Evolutionary conservation across 805 yeast species (phyloP), one percentile per base, ranked within the genome.

Genomic region (Torulaspora delbrueckii): DNA sequence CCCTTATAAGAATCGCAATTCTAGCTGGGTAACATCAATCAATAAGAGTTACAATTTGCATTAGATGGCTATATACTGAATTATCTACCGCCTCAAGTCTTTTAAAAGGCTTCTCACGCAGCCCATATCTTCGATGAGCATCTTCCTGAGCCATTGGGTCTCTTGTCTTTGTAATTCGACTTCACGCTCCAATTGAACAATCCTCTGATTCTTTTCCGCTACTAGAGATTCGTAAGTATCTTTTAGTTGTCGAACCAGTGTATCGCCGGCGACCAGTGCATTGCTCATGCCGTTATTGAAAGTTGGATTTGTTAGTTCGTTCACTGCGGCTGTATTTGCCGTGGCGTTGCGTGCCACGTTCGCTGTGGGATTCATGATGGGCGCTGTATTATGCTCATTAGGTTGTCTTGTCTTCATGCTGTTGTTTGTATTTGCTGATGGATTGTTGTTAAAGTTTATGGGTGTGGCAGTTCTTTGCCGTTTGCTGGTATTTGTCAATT

Each of bases 121-220:
- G 4, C 66, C 67, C 66, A 65, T 58, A 40, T 65, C 69, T 43
- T 65, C 69, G 30, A 63, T 60, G 22, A 65, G 48, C 65, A 65
- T 59, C 42, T 65, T 65, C 36, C 66, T 58, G 32, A 65, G 45
- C 69, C 69, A 65, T 33, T 56, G 58, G 1, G 65, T 62, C 41
- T 65, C 68, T 46, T 59, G 63, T 41, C 66, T 53, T 48, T 63
- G 66, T 37, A 57, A 40, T 40, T 63, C 67, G 9, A 65, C 44
- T 35, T 63, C 67, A 39, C 59, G 44, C 37, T 65, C 67, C 24
- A 65, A 46, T 28, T 58, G 62, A 26, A 42, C 35, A 22, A 65
- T 63, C 34, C 66, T 42, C 40, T 53, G 57, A 40, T 63, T 66
- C 48, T 65, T 65, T 37, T 65, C 68, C 7, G 50, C 47, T 8